These are phyloP conservation scores for Ophiocordyceps robertsii DNA, from an alignment of 2,329 filamentous ascomycete genomes.

Conservation along the genomic window DNA sequence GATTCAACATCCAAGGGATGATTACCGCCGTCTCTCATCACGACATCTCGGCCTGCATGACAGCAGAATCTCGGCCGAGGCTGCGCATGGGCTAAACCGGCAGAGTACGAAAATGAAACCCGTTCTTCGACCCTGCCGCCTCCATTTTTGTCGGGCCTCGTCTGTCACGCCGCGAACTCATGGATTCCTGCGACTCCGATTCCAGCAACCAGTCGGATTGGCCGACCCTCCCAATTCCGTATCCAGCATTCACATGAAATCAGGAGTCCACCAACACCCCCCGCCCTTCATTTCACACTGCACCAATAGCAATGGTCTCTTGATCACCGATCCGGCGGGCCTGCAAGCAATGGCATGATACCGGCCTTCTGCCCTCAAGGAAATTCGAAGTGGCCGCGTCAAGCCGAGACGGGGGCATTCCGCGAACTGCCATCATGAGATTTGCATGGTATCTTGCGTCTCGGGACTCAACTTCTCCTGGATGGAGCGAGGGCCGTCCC, in stretches of 20 bases:
- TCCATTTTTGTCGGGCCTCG: neutral
- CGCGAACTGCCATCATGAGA: too few species aligned
- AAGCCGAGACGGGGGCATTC: too few species aligned
- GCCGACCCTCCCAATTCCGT: neutral
- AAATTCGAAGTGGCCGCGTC: too few species aligned
- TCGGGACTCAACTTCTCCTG: too few species aligned
- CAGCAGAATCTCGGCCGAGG: too few species aligned
- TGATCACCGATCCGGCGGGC: neutral
- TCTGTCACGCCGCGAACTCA: neutral
- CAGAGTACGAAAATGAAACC: neutral
- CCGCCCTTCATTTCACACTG: neutral
- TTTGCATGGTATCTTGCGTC: too few species aligned
- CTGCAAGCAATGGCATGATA: too few species aligned
- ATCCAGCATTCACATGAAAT: neutral
- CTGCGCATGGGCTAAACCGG: neutral
- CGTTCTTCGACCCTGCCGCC: neutral
- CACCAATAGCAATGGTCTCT: neutral
- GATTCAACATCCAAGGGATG: too few species aligned
- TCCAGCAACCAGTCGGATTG: neutral
- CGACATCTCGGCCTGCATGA: too few species aligned
- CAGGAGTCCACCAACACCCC: neutral
- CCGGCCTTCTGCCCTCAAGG: too few species aligned
- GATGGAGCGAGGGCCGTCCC: too few species aligned
- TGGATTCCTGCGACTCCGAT: neutral
- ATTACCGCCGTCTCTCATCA: too few species aligned